Percentiles rank a stretch among this genome's conserved stretches.
Conservation (phyloP, 192 early-diverging fungal genomes). For the Oehlia diaphana region DNA sequence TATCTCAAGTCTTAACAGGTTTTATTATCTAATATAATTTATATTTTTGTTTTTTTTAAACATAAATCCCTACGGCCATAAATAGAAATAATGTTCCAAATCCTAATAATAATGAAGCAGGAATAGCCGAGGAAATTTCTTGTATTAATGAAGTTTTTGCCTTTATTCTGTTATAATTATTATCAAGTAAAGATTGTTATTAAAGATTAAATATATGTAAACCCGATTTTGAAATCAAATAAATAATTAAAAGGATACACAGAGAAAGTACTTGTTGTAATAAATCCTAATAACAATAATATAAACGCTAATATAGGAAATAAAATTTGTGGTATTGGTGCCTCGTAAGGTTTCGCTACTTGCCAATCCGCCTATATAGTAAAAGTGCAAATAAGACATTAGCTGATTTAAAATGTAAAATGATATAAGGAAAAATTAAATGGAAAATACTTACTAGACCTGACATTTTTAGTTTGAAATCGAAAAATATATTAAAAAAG, state of each 20-base stretch:
- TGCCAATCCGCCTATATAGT: neutral
- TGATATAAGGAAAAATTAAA: neutral
- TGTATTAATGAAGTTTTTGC: constrained; percentile 3
- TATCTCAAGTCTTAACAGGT: too few species aligned
- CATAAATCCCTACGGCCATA: constrained; percentile 43
- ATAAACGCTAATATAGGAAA: constrained; percentile 19
- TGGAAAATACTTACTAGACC: neutral
- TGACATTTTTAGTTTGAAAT: neutral
- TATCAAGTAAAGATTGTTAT: neutral
- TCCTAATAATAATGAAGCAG: constrained; percentile 40
- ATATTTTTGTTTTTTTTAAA: constrained; percentile 23
- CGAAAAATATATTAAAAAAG: too few species aligned
- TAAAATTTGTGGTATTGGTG: constrained; percentile 1
- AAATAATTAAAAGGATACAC: constrained; percentile 26
- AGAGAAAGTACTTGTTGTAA: constrained; percentile 22
- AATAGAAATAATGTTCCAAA: constrained; percentile 42
- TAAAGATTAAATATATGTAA: neutral
- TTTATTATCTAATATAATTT: too few species aligned
- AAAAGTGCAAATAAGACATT: neutral
- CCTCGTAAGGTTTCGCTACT: neutral
- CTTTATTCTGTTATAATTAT: constrained; percentile 2
- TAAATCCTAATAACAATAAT: constrained; percentile 16
- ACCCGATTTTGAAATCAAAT: neutral
- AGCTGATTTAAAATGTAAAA: neutral
- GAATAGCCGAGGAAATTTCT: constrained; percentile 35